Percentiles rank a stretch among this genome's conserved stretches.
Conservation (phyloP, 495 filamentous ascomycete genomes). For the Mytilinidion resinicola region DNA sequence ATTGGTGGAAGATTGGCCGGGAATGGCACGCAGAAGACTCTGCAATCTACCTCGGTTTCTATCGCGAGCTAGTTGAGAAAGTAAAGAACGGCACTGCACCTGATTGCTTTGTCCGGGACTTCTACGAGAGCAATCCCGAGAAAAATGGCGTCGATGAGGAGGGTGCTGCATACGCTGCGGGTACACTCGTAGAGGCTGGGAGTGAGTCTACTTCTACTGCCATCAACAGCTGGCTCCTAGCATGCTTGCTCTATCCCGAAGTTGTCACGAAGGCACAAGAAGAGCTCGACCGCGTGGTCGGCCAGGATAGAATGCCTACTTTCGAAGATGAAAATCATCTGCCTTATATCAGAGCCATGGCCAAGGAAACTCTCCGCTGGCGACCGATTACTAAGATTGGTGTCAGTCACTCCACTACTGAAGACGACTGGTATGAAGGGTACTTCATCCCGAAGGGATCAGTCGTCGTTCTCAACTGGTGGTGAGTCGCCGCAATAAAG, state of each 20-base stretch:
- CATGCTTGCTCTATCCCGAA: constrained; percentile 23
- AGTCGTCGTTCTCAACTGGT: constrained; percentile 23
- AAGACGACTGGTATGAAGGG: constrained; percentile 29
- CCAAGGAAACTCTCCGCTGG: constrained; percentile 31
- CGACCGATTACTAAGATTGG: constrained; percentile 26
- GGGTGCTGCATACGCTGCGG: constrained; percentile 25
- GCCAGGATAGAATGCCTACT: constrained; percentile 18
- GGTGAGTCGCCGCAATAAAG: constrained; percentile 5
- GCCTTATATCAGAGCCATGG: constrained; percentile 26
- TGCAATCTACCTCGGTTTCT: constrained; percentile 22
- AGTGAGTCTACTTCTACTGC: constrained; percentile 31
- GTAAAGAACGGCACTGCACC: constrained; percentile 18
- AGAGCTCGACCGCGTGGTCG: constrained; percentile 31
- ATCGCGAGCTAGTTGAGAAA: constrained; percentile 21
- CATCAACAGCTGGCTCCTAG: constrained; percentile 30
- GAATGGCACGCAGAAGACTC: constrained; percentile 22
- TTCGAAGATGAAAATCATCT: constrained; percentile 28
- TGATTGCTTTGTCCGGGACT: constrained; percentile 26
- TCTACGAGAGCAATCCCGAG: constrained; percentile 24
- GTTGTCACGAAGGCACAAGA: constrained; percentile 26
- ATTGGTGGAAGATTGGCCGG: constrained; percentile 25
- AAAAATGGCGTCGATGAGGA: constrained; percentile 29
- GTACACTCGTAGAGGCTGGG: constrained; percentile 34
- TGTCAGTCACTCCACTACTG: constrained; percentile 19
- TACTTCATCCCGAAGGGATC: constrained; percentile 27